These are phyloP conservation scores for Chenopodium berlandieri DNA, from an alignment of 148 eudicot genomes.

Conservation along the genomic window DNA sequence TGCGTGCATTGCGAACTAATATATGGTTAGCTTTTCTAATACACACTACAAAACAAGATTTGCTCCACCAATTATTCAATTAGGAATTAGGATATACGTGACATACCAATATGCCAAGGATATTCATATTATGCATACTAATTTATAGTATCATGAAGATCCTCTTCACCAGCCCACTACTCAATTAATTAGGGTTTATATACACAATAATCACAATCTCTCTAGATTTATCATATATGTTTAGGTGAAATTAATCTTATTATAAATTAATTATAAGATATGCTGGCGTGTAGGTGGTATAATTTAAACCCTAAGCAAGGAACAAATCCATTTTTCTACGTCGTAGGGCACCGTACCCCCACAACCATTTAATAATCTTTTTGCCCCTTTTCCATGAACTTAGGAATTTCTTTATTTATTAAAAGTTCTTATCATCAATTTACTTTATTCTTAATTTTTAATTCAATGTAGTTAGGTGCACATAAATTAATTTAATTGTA, in stretches of 20 bases:
- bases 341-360: neutral
- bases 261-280: neutral
- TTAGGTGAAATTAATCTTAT: conserved; percentile 6
- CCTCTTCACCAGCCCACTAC: neutral
- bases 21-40: no score
- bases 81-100: neutral
- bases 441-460: neutral
- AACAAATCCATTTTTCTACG: conserved; percentile 19
- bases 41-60: neutral
- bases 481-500: no score
- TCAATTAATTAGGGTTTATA: neutral
- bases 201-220: neutral
- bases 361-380: conserved; percentile 3
- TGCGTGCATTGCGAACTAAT: no score
- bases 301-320: neutral
- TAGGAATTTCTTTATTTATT: neutral
- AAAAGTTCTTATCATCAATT: neutral
- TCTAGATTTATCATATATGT: neutral
- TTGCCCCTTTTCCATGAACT: conserved; percentile 7
- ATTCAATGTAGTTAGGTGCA: neutral
- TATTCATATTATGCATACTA: neutral
- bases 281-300: conserved; percentile 33
- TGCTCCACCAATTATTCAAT: neutral
- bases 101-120: neutral
- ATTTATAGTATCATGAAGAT: neutral